A percentile compares a stretch with the other conserved stretches of the same genome.
These are phyloP conservation scores for Cyberlindnera maclurae DNA, from an alignment of 805 yeast genomes.

Conservation along the genomic window DNA sequence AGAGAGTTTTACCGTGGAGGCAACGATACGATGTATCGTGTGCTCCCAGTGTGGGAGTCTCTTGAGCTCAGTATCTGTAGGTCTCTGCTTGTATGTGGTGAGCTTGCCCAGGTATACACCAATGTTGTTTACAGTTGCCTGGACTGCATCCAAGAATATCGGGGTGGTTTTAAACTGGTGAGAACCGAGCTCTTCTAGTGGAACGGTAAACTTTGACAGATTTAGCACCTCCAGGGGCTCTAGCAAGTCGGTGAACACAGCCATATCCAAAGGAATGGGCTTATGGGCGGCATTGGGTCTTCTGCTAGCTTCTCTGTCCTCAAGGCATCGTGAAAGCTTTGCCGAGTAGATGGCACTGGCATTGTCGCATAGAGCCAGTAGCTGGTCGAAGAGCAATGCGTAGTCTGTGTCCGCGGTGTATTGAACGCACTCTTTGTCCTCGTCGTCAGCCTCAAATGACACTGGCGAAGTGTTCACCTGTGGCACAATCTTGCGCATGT, in stretches of 20 bases:
- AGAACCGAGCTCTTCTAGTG: conserved; percentile 19
- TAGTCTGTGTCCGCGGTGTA: conserved; percentile 6
- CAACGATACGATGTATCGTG: conserved; percentile 40
- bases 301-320: conserved; percentile 27
- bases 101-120: conserved; percentile 22
- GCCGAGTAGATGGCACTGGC: conserved; percentile 24
- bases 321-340: conserved; percentile 23
- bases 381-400: conserved; percentile 3
- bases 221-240: conserved; percentile 28
- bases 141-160: conserved; percentile 21
- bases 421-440: conserved; percentile 8
- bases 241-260: conserved; percentile 25
- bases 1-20: conserved; percentile 29
- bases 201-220: conserved; percentile 27
- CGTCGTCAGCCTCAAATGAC: conserved; percentile 19
- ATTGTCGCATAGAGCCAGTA: conserved; percentile 21
- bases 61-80: conserved; percentile 19
- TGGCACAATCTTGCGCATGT: conserved; percentile 6
- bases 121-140: conserved; percentile 17
- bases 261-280: conserved; percentile 23
- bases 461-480: conserved; percentile 10
- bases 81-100: conserved; percentile 18
- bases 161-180: conserved; percentile 25
- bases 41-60: conserved; percentile 31
- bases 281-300: conserved; percentile 25